Percentiles rank a stretch among this genome's conserved stretches.
Conservation (phyloP, 768 basidiomycete species). For the Lentinus brumalis region DNA sequence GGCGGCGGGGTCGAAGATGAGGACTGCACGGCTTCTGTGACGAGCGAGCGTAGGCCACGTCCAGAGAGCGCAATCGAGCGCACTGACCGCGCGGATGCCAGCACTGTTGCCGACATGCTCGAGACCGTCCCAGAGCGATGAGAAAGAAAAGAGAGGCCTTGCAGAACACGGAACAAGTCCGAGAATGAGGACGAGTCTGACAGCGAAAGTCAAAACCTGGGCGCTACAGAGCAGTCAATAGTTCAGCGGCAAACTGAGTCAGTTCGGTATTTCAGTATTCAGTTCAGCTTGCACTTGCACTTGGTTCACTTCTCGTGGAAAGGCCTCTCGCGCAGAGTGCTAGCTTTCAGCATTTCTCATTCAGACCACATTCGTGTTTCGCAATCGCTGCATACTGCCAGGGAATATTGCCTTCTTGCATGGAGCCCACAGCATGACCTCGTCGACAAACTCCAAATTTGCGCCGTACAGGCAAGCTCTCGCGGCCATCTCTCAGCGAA, state of each 20-base stretch:
- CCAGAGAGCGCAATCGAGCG: neutral
- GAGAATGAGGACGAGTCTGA: too few species aligned
- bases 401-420: neutral
- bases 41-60: neutral
- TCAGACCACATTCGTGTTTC: too few species aligned
- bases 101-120: conserved; percentile 3
- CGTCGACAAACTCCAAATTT: conserved; percentile 34
- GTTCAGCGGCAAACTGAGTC: too few species aligned
- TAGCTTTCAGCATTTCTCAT: too few species aligned
- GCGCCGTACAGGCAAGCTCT: conserved; percentile 57
- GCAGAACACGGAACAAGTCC: too few species aligned
- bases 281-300: too few species aligned
- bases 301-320: too few species aligned
- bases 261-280: too few species aligned
- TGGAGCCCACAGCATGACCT: conserved; percentile 22
- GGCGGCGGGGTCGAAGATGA: neutral
- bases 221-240: too few species aligned
- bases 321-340: too few species aligned
- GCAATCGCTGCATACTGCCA: too few species aligned
- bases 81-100: neutral
- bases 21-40: conserved; percentile 5
- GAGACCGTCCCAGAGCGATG: neutral
- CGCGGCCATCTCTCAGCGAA: conserved; percentile 60
- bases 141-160: neutral
- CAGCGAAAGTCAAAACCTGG: too few species aligned